Base-by-base conservation (phyloP, 805 yeast genomes). In the Cyberlindnera maclurae region DNA sequence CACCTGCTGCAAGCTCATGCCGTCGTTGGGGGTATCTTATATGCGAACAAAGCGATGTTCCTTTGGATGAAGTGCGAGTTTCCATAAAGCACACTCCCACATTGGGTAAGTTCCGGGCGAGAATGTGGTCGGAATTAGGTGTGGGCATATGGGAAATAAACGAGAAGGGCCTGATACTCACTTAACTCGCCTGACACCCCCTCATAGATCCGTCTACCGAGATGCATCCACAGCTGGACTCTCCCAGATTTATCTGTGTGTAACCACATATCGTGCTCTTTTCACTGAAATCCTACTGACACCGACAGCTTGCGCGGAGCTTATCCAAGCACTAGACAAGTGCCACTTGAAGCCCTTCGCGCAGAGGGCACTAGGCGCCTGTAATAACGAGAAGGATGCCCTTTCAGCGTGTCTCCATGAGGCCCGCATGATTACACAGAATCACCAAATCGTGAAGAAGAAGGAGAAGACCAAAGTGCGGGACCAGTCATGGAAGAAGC, bases 261-360 rank as follows among this genome's bases (percentile, higher is more conserved):
- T 35, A 12, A 24, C 72, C 67, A 62, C 44, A 65, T 57, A 27
- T 13, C 13, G 34, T 29, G 8, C 18, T 15, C 6, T 26, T 20
- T 13, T 4, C 30, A 12, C 7, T 13, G n/a, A 27, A 17, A 18
- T 11, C 29, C 30, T 17, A 33, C 40, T 13, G 16, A 34, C 31
- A 26, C 34, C 12, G 10, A 12, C 13, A 72, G 82, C 82, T 15
- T 90, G 98, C 60, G 77, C 74, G 37, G 84, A 81, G 44, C 71
- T 87, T 30, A 87, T 93, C 58, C 79, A 81, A 44, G 96, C 95
- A 0, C 71, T 90, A 5, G 95, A 90, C 52, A 81, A 85, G 56
- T 90, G 98, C 58, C 96, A 89, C 53, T 71, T 76, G 42, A 70
- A 70, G 39, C 82, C 79, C 39, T 82, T 79, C 48, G 50, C 82